Evolutionary conservation across 2,329 filamentous ascomycete genomes (phyloP), one percentile per base, ranked within the genome.

Genomic region (Penicillium rolfsii): DNA sequence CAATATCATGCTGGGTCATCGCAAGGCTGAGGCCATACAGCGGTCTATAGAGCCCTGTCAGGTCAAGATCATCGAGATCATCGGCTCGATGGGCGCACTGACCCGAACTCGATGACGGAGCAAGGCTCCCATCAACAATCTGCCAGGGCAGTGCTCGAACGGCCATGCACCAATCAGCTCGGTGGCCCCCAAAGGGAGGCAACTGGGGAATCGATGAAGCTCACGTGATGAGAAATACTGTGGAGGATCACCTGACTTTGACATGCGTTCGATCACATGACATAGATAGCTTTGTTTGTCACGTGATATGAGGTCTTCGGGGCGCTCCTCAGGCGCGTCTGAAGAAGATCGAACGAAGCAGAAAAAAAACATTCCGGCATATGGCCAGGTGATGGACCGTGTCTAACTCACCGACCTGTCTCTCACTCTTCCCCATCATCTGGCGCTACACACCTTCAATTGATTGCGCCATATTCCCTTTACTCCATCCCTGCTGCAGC

Each of bases 291-390:
- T 30, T 30, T 19, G 5, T 1, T 0, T 2, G 16, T 54, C 52
- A 54, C 52, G 26, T 54, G 52, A 54, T 6, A 43, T 33, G 11
- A 5, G 16, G 35, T 43, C 26, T 41, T 38, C 28, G 38, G 52
- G 52, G 55, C 55, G 54, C 33, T 26, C 26, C 50, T 54, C 36
- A 43, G 40, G 52, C 62, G 62, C 60, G 62, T 58, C 57, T 30
- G 55, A 60, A 28, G 56, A 50, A 22, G 38, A 53, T 16, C n/a
- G 8, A 59, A 48, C 40, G 19, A 55, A 49, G 19, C 24, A 38
- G 26, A 40, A 38, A 57, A 43, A 49, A 58, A 43, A 54, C 33
- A 40, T 28, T 35, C 53, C 33, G 19, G 24, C 33, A 33, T 36
- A 30, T 55, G 28, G 12, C 28, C 48, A 36, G 49, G 58, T 49